These are phyloP conservation scores for Chytriomyces hyalinus DNA, from an alignment of 192 early-diverging fungal species.

Conservation along the genomic window DNA sequence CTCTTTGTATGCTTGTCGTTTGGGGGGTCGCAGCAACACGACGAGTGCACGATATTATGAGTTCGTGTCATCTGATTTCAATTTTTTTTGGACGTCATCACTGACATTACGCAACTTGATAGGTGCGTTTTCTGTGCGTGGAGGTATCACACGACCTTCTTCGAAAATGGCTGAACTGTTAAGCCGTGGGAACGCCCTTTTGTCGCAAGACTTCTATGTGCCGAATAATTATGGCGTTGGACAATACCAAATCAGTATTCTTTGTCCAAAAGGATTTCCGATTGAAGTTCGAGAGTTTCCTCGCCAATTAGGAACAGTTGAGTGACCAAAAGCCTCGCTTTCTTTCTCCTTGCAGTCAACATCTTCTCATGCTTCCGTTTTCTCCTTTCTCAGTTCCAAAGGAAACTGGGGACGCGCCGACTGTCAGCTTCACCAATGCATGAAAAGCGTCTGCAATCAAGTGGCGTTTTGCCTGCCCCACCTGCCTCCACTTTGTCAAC, in stretches of 20 bases:
- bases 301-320: constrained; percentile 2
- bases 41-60: background rate
- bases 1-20: background rate
- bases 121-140: background rate
- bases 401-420: constrained; percentile 7
- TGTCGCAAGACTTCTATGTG: background rate
- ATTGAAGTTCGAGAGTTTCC: constrained; percentile 15
- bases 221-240: background rate
- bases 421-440: background rate
- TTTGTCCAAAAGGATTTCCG: constrained; percentile 11
- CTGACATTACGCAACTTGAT: too few species aligned
- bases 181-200: background rate
- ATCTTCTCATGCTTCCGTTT: background rate
- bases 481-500: background rate
- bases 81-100: background rate
- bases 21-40: background rate
- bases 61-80: background rate
- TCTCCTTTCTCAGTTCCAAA: background rate
- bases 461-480: background rate
- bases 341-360: background rate
- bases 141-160: background rate
- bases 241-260: constrained; percentile 13
- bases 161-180: background rate
- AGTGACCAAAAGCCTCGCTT: background rate
- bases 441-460: background rate